Evolutionary conservation across 2,329 filamentous ascomycete genomes (phyloP), one percentile per base, ranked within the genome.

Genomic region (Rosellinia necatrix): DNA sequence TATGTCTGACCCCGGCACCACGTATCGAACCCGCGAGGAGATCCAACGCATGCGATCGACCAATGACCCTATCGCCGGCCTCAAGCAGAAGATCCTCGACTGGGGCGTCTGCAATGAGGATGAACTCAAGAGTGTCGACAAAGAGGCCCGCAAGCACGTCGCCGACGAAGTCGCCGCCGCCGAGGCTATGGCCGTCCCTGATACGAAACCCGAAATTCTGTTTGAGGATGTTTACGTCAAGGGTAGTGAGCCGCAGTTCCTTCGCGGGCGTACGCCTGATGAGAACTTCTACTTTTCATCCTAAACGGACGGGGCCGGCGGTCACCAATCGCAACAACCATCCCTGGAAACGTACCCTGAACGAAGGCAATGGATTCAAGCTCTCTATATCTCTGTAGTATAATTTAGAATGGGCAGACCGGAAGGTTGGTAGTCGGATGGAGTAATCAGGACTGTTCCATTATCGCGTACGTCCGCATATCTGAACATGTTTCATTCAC

Each of bases 11-110:
- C 94, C 94, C 58, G 94, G 94, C 76, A 99, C 94, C 76, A 97
- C 94, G 70, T 99, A 99, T 89, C 89, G 92, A 76, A 97, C 93
- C 68, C 92, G 94, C 78, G 94, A 99, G 82, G 94, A 99, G 81
- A 96, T 99, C 73, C 93, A 97, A 83, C 92, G 93, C 77, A 99
- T 99, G 94, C 91, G 94, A 72, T 96, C 90, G 69, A 99, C 94
- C 79, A 91, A 97, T 79, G 94, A 99, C 80, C 92, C 94, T 66
- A 99, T 99, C 72, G 92, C 92, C 70, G 94, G 94, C 58, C 86
- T 99, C 68, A 97, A 97, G 87, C 90, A 94, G 82, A 96, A 96
- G 83, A 88, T 99, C 65, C 80, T 99, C 56, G 94, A 99, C 78
- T 99, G 94, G 94, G 85, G 85, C 58, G 89, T 99, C 65, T 87